Evolutionary conservation across 345 rosid genomes (phyloP).

Genomic region (Ceriops zippeliana): DNA sequence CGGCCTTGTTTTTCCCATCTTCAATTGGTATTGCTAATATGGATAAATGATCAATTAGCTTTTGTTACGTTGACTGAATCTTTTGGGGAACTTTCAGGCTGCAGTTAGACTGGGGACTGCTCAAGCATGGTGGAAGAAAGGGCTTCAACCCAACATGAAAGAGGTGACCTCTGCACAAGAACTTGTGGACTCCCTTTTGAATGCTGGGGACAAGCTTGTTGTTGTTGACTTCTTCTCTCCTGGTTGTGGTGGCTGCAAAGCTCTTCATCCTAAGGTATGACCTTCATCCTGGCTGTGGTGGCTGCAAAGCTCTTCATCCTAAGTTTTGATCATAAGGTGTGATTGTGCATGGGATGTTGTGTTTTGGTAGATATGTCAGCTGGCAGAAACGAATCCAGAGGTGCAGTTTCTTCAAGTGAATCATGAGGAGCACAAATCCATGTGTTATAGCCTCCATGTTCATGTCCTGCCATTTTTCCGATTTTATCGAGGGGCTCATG

Average conservation of each 20-base stretch:
- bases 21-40: not conserved
- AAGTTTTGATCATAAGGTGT: conserved; percentile 14
- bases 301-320: conserved; percentile 95
- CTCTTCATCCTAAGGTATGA: conserved; percentile 91
- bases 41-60: not conserved
- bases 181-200: conserved; percentile 60
- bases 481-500: conserved; percentile 80
- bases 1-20: not conserved
- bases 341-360: conserved; percentile 7
- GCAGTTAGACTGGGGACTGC: conserved; percentile 53
- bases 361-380: conserved; percentile 62
- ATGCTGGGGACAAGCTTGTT: conserved; percentile 80
- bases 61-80: not conserved
- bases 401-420: conserved; percentile 85
- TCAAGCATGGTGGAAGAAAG: conserved; percentile 93
- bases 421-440: conserved; percentile 88
- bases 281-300: conserved; percentile 45
- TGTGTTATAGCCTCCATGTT: conserved; percentile 91
- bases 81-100: conserved; percentile 26
- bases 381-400: conserved; percentile 73
- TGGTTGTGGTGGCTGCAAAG: conserved; percentile 94
- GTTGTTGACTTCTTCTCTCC: conserved; percentile 93
- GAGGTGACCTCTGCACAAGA: conserved; percentile 85
- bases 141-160: conserved; percentile 71
- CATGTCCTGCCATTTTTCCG: conserved; percentile 91